Conservation (phyloP, 129 eudicot genomes). For the Daucus carota region DNA sequence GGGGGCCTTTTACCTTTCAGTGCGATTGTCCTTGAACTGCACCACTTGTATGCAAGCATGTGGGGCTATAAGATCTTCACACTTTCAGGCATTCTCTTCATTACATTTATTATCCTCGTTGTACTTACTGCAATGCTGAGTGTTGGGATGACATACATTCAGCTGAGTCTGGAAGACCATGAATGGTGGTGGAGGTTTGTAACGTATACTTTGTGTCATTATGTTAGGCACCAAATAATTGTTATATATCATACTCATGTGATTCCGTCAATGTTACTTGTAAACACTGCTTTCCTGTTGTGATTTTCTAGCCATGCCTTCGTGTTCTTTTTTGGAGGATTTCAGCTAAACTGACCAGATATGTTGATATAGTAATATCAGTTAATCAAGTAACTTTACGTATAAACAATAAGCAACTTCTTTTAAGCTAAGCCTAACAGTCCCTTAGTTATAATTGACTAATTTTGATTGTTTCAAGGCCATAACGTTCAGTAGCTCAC, state of each 20-base stretch:
- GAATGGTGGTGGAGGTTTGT: slow-evolving; percentile 97
- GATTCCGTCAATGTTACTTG: not conserved
- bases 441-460: too few species aligned
- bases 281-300: not conserved
- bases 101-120: slow-evolving; percentile 51
- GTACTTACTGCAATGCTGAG: slow-evolving; percentile 53
- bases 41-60: slow-evolving; percentile 62
- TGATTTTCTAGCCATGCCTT: not conserved
- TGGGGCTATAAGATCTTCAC: slow-evolving; percentile 80
- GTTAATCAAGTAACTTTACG: too few species aligned
- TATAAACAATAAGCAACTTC: too few species aligned
- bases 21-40: slow-evolving; percentile 72
- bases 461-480: too few species aligned
- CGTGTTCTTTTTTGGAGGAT: not conserved
- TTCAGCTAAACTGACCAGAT: not conserved
- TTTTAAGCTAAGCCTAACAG: too few species aligned
- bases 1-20: slow-evolving; percentile 88
- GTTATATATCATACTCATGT: not conserved
- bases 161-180: slow-evolving; percentile 69
- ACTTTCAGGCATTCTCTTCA: slow-evolving; percentile 36
- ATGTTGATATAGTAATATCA: not conserved
- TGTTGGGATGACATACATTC: slow-evolving; percentile 71
- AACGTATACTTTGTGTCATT: not conserved
- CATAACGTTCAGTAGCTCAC: not conserved
- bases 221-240: not conserved